Evolutionary conservation across 2,329 filamentous ascomycete species (phyloP), one percentile per base, ranked within the genome.

Genomic region (Cladophialophora immunda): DNA sequence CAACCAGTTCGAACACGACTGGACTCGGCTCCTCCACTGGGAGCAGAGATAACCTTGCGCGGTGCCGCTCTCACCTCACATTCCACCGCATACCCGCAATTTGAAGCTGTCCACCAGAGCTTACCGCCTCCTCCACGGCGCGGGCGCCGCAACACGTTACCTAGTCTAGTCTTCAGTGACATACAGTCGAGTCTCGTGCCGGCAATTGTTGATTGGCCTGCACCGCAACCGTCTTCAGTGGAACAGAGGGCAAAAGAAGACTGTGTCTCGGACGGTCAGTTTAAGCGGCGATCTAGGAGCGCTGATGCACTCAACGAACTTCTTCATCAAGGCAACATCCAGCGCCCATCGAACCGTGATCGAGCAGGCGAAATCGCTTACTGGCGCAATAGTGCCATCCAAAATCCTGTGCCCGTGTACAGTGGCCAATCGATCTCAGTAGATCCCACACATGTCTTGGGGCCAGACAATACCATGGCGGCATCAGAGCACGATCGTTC

Each of bases 271-370:
- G 67, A 69, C 17, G 68, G 67, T 58, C 73, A 75, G 55, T 69
- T 72, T 15, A 81, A 81, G 58, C 76, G 81, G 56, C 77, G 82
- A 27, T 84, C 82, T 8, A 77, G 79, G 62, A 84, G 82, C 68
- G 80, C 79, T 25, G 77, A 76, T 62, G 80, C 76, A 8, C 73
- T 83, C 34, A 76, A 77, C 29, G 73, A 78, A 13, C 70, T 78
- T 41, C 19, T 67, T 11, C 64, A 50, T 15, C 75, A 74, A 22
- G 75, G 71, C 38, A 73, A 76, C 27, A 75, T 74, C 32, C 78
- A 81, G 73, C 77, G 77, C 13, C 76, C 79, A 9, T 77, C 78
- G 15, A 76, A 78, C 62, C 75, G 78, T 38, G 74, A 78, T 36
- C 78, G 78, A 32, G 81, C 78, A 41, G 73, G 77, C 36, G 80